Evolutionary conservation across 371 early-diverging fungal genomes (phyloP).

Genomic region (Mucor circinelloides): DNA sequence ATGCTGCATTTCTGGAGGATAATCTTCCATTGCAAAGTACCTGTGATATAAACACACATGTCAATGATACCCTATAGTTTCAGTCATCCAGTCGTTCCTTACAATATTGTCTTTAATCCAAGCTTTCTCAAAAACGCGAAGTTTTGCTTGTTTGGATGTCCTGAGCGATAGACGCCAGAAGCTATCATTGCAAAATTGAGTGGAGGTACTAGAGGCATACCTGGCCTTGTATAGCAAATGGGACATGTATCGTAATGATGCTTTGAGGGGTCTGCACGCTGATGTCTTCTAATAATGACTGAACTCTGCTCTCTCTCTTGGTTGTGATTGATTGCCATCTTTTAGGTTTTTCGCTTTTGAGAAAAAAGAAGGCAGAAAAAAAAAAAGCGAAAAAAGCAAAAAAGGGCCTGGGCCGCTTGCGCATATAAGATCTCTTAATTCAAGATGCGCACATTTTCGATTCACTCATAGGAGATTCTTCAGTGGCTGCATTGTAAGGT

Average conservation of each 20-base stretch:
- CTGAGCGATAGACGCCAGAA: slow-evolving; percentile 85
- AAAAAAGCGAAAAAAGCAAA: background rate
- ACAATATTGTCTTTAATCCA: slow-evolving; percentile 78
- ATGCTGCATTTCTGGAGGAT: slow-evolving; percentile 74
- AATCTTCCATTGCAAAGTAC: slow-evolving; percentile 82
- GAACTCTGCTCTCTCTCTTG: slow-evolving; percentile 1
- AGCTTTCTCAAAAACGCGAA: slow-evolving; percentile 80
- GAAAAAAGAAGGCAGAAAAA: background rate
- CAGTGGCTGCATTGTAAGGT: background rate
- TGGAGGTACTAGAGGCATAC: slow-evolving; percentile 75
- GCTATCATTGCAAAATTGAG: slow-evolving; percentile 90
- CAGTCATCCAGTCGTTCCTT: background rate
- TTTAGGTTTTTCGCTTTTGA: background rate
- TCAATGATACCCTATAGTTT: background rate
- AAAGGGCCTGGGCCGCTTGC: background rate
- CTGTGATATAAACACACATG: slow-evolving; percentile 26
- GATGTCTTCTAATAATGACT: slow-evolving; percentile 1
- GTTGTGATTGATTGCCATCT: background rate
- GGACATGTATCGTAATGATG: slow-evolving; percentile 32
- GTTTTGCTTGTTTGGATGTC: slow-evolving; percentile 84
- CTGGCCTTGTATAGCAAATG: slow-evolving; percentile 46
- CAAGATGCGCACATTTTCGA: background rate
- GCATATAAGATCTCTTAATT: background rate
- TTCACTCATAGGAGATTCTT: background rate
- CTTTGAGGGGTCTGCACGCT: background rate